These are phyloP conservation scores for Saccharomycopsis fodiens DNA, from an alignment of 805 yeast genomes.

Conservation along the genomic window DNA sequence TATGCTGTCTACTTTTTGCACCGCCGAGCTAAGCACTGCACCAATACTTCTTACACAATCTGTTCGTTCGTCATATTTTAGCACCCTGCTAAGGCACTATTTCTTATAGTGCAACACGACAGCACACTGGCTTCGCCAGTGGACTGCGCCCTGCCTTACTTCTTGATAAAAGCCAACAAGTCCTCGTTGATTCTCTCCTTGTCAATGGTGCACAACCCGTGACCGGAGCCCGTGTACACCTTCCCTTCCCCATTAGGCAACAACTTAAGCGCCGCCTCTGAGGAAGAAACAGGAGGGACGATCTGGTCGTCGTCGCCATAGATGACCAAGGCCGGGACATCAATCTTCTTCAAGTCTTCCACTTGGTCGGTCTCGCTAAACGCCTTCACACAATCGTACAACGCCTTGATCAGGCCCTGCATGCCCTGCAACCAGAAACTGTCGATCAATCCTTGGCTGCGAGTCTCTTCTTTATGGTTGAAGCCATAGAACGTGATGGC, in stretches of 20 bases:
- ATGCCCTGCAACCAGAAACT: neutral
- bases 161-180: neutral
- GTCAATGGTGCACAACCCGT: neutral
- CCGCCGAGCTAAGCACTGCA: no score
- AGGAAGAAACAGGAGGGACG: neutral
- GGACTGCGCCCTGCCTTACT: neutral
- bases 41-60: no score
- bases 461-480: neutral
- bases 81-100: no score
- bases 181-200: neutral
- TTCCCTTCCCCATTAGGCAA: neutral
- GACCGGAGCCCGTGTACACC: neutral
- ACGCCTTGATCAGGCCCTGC: neutral
- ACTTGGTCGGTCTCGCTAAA: neutral
- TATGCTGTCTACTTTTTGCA: no score
- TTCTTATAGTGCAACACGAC: no score
- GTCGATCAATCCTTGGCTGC: neutral
- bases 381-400: neutral
- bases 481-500: neutral
- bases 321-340: neutral
- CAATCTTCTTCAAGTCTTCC: neutral
- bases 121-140: no score
- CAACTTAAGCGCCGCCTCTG: neutral
- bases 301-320: neutral
- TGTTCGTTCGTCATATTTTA: no score